A percentile compares a stretch with the other conserved stretches of the same genome.
Evolutionary conservation across 2,329 filamentous ascomycete species (phyloP).

Genomic region (Helotiales sp.): DNA sequence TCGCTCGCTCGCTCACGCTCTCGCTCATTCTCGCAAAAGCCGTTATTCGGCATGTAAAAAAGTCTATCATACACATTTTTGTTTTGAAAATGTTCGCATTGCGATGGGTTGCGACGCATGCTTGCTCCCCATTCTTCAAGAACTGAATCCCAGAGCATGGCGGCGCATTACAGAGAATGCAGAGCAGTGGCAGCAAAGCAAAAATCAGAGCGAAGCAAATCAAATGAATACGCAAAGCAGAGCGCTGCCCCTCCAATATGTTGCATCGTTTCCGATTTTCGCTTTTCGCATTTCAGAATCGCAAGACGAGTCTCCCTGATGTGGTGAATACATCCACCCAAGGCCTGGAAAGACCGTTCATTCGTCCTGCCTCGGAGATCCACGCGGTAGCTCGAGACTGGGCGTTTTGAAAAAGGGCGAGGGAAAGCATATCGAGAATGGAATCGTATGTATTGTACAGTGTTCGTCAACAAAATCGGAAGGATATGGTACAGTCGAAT

Average conservation of each 20-base stretch:
- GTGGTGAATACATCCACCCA: slow-evolving; percentile 18
- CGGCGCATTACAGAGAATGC: neutral
- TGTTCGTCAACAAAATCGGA: slow-evolving; percentile 19
- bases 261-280: neutral
- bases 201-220: slow-evolving; percentile 1
- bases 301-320: slow-evolving; percentile 19
- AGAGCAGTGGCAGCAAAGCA: slow-evolving; percentile 1
- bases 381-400: neutral
- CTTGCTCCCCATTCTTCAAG: neutral
- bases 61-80: slow-evolving; percentile 6
- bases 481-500: slow-evolving; percentile 33
- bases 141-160: neutral
- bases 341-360: slow-evolving; percentile 14
- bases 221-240: neutral
- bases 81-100: neutral
- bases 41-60: neutral
- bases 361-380: slow-evolving; percentile 7
- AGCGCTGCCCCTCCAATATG: neutral
- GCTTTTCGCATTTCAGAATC: slow-evolving; percentile 1
- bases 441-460: slow-evolving; percentile 31
- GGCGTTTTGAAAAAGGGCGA: neutral
- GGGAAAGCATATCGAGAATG: slow-evolving; percentile 19
- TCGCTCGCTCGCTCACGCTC: too few species aligned
- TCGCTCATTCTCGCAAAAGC: neutral
- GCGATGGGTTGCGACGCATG: neutral